Evolutionary conservation across 2,329 filamentous ascomycete species (phyloP).

Genomic region (Ascochyta viciae-villosae): DNA sequence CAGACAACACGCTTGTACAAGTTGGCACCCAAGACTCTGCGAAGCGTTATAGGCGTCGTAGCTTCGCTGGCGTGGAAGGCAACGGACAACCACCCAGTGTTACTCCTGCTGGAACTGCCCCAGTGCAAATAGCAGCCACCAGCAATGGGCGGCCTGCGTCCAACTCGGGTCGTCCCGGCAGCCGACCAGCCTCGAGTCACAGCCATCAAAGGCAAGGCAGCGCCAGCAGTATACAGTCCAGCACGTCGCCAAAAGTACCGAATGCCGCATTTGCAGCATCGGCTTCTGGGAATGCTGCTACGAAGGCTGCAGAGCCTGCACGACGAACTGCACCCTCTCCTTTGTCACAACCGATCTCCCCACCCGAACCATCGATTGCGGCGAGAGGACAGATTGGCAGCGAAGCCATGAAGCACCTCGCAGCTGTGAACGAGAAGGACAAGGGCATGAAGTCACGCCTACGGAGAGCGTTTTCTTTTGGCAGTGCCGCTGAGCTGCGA

Average conservation of each 20-base stretch:
- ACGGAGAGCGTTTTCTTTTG: slow-evolving; percentile 93
- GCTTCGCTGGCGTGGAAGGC: slow-evolving; percentile 71
- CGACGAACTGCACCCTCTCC: slow-evolving; percentile 57
- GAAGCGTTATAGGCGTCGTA: slow-evolving; percentile 81
- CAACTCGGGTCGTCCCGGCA: slow-evolving; percentile 39
- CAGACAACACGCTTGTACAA: slow-evolving; percentile 73
- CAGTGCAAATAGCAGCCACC: slow-evolving; percentile 23
- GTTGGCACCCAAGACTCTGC: slow-evolving; percentile 68
- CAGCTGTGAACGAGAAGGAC: slow-evolving; percentile 86
- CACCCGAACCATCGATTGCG: slow-evolving; percentile 40
- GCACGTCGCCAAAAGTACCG: slow-evolving; percentile 33
- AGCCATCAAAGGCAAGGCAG: slow-evolving; percentile 49
- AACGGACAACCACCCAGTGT: slow-evolving; percentile 31
- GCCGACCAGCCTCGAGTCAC: slow-evolving; percentile 43
- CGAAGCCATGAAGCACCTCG: slow-evolving; percentile 82
- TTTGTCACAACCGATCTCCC: slow-evolving; percentile 54
- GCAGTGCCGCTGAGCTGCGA: slow-evolving; percentile 88
- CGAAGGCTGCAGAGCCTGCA: slow-evolving; percentile 47
- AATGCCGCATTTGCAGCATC: slow-evolving; percentile 21
- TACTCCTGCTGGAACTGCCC: slow-evolving; percentile 17
- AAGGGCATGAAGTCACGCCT: slow-evolving; percentile 86
- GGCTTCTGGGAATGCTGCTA: slow-evolving; percentile 21
- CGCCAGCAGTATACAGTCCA: slow-evolving; percentile 47
- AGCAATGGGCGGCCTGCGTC: slow-evolving; percentile 34
- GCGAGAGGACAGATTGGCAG: slow-evolving; percentile 53